These are phyloP conservation scores for Claviceps sp. DNA, from an alignment of 2,329 filamentous ascomycete species.

Conservation along the genomic window DNA sequence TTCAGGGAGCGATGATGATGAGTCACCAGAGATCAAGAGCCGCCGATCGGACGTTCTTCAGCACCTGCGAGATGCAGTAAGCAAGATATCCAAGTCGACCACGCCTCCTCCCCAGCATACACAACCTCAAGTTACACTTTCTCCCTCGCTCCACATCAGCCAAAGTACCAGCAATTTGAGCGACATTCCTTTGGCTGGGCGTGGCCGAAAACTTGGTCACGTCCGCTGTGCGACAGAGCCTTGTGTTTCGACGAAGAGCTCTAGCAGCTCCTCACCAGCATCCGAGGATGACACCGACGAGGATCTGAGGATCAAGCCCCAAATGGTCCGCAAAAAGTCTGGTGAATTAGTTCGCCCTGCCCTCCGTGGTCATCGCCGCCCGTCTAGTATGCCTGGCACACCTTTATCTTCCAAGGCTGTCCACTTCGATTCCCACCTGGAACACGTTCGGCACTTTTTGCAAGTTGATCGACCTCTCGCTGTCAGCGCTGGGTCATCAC, in stretches of 20 bases:
- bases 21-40: conserved; percentile 31
- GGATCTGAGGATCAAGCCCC: conserved; percentile 55
- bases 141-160: conserved; percentile 27
- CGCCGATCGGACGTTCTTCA: conserved; percentile 38
- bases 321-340: conserved; percentile 95
- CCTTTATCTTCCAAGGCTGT: conserved; percentile 93
- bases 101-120: conserved; percentile 38
- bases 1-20: conserved; percentile 77
- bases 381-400: conserved; percentile 94
- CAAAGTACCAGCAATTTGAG: conserved; percentile 33
- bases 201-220: conserved; percentile 28
- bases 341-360: conserved; percentile 92
- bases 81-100: conserved; percentile 47
- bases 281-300: conserved; percentile 53
- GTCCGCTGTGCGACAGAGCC: conserved; percentile 44
- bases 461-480: conserved; percentile 91
- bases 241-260: conserved; percentile 32
- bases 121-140: conserved; percentile 13
- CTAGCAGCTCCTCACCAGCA: conserved; percentile 33
- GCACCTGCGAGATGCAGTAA: conserved; percentile 72
- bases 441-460: conserved; percentile 91
- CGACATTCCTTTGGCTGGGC: conserved; percentile 24
- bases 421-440: conserved; percentile 94
- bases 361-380: conserved; percentile 63
- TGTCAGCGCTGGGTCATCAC: conserved; percentile 87